Evolutionary conservation across 306 rosid species (phyloP).

Genomic region (Sindora glabra): DNA sequence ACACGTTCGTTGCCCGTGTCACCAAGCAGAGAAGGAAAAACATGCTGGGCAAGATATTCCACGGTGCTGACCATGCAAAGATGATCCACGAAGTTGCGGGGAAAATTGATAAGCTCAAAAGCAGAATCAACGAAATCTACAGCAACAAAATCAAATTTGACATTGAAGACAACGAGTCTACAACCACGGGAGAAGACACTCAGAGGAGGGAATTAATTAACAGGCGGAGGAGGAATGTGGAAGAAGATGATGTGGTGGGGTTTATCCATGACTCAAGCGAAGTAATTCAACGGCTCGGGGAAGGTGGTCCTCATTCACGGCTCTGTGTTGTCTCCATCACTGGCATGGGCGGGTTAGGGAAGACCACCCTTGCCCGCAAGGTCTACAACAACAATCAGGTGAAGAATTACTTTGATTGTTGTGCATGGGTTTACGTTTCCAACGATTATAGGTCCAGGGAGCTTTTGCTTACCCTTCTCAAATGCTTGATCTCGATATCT

Average conservation of each 20-base stretch:
- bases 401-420: too few relatives aligned
- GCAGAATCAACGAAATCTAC: too few relatives aligned
- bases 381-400: too few relatives aligned
- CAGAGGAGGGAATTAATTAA: too few relatives aligned
- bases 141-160: neutral
- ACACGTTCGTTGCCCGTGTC: neutral
- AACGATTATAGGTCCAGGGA: neutral
- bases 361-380: conserved; percentile 15
- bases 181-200: neutral
- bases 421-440: too few relatives aligned
- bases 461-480: neutral
- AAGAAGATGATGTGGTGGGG: conserved; percentile 6
- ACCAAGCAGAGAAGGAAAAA: neutral
- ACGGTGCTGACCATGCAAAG: too few relatives aligned
- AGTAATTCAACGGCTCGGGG: neutral
- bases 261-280: neutral
- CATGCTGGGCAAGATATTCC: neutral
- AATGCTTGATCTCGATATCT: neutral
- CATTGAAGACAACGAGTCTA: neutral
- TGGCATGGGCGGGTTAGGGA: conserved; percentile 16
- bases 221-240: too few relatives aligned
- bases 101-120: neutral
- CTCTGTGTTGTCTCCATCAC: neutral
- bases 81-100: neutral
- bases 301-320: neutral